Base-by-base conservation (phyloP, 1,284 basidiomycete genomes). In the Ustilago sp. region DNA sequence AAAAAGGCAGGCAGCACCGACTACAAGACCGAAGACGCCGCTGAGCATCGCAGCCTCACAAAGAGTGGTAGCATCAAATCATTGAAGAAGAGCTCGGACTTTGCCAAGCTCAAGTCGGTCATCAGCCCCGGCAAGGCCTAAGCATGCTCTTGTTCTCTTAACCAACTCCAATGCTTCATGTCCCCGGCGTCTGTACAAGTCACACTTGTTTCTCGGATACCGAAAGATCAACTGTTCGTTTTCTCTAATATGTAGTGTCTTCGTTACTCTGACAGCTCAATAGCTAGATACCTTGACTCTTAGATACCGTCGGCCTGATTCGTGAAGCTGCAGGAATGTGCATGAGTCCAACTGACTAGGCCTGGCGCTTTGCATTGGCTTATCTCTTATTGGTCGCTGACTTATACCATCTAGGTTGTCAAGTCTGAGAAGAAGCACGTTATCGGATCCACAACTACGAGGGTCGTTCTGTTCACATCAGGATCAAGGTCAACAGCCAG, bases 71-170 rank as follows among this genome's bases (percentile, higher is more conserved):
- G 55, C 47, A 61, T 68, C 68, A 72, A 72, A 47, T 57, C 58
- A 28, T 56, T 65, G 45, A 68, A 66, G 59, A 36, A 45, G n/a
- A 45, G 43, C 8, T 76, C 68, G 32, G 63, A 59, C 35, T 61
- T 76, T 28, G 65, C 74, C 53, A 76, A 76, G 60, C 69, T 76
- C 74, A 76, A 76, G 66, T 59, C 65, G 6, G 66, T 68, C 19
- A 53, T 76, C 39, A 59, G 38, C 57, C 36, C 68, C 9, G 48
- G 56, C 55, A 76, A 76, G 50, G 73, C 68, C 13, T 75, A 48
- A 62, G 43, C 43, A 45, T 6, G 11, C n/a, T 19, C 36, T 13
- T 11, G n/a, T 7, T 23, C n/a, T 13, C 8, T 59, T 1, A 19
- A 28, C 36, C 45, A 19, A 31, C 15, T 15, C 8, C 28, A 13